A percentile compares a stretch with the other conserved stretches of the same genome.
These are phyloP conservation scores for Periglandula ipomoeae DNA, from an alignment of 2,329 filamentous ascomycete genomes.

Conservation along the genomic window DNA sequence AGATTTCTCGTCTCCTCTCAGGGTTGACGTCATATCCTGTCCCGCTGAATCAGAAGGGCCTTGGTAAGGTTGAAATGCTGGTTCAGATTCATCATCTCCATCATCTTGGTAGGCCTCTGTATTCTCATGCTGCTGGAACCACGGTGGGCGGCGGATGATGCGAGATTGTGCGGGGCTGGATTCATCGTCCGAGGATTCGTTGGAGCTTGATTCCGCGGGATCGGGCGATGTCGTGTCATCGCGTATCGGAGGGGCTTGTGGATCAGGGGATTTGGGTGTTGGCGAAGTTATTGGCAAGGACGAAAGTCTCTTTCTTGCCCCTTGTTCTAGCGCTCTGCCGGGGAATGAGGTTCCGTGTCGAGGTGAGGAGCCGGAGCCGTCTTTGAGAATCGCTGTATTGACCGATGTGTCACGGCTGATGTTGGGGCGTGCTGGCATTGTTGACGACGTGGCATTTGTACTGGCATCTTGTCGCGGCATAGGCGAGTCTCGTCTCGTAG, in stretches of 20 bases:
- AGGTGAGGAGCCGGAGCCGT: slow-evolving; percentile 22
- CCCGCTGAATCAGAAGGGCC: slow-evolving; percentile 24
- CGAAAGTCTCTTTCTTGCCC: slow-evolving; percentile 30
- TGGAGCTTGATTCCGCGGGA: slow-evolving; percentile 28
- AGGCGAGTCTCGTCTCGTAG: slow-evolving; percentile 49
- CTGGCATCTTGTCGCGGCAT: slow-evolving; percentile 38
- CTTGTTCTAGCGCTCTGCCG: slow-evolving; percentile 18
- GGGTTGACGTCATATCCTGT: slow-evolving; percentile 43
- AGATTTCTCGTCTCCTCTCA: slow-evolving; percentile 35
- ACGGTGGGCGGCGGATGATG: slow-evolving; percentile 50
- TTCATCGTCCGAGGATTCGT: slow-evolving; percentile 35
- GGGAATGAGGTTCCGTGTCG: slow-evolving; percentile 12
- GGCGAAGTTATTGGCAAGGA: slow-evolving; percentile 32
- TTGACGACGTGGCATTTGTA: slow-evolving; percentile 32
- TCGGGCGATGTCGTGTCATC: slow-evolving; percentile 23
- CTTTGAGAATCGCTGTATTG: slow-evolving; percentile 33
- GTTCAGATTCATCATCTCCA: slow-evolving; percentile 48
- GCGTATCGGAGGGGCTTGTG: slow-evolving; percentile 10
- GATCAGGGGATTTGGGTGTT: slow-evolving; percentile 15
- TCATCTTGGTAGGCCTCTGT: slow-evolving; percentile 33
- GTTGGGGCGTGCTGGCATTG: slow-evolving; percentile 33
- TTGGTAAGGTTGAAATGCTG: slow-evolving; percentile 44
- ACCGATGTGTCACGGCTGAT: slow-evolving; percentile 39
- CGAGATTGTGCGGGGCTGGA: slow-evolving; percentile 48
- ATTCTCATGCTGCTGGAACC: slow-evolving; percentile 34